A percentile compares a stretch with the other conserved stretches of the same genome.
phyloP scores from a whole-genome alignment of 2,329 filamentous ascomycete genomes.

The Delphinella strobiligena region DNA sequence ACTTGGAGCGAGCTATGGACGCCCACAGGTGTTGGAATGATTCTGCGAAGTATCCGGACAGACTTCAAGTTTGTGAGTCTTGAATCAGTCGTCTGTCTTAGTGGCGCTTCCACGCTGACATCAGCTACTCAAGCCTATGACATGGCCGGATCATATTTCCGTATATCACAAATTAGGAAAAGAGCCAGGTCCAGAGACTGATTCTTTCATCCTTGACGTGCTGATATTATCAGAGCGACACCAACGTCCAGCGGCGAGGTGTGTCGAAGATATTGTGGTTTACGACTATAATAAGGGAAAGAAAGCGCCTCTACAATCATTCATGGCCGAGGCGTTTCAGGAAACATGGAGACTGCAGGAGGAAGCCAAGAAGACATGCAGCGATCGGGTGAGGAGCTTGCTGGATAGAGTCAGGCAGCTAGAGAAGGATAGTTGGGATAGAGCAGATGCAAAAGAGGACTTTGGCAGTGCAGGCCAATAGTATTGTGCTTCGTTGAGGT shows the following conservation, averaged over 20 bases:
- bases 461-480: slow-evolving; percentile 6
- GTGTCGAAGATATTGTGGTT: slow-evolving; percentile 64
- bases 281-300: slow-evolving; percentile 57
- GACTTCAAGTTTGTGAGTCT: slow-evolving; percentile 75
- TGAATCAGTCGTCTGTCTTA: not conserved
- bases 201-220: slow-evolving; percentile 49
- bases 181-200: slow-evolving; percentile 36
- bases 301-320: slow-evolving; percentile 47
- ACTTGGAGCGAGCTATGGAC: slow-evolving; percentile 61
- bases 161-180: slow-evolving; percentile 66
- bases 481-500: no score
- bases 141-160: slow-evolving; percentile 68
- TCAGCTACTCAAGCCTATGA: slow-evolving; percentile 52
- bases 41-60: slow-evolving; percentile 66
- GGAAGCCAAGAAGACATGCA: slow-evolving; percentile 41
- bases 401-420: slow-evolving; percentile 47
- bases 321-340: slow-evolving; percentile 49
- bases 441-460: slow-evolving; percentile 53
- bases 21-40: slow-evolving; percentile 56
- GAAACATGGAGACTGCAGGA: slow-evolving; percentile 51
- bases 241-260: slow-evolving; percentile 59
- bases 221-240: slow-evolving; percentile 64
- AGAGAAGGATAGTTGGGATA: slow-evolving; percentile 65
- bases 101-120: not conserved
- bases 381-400: slow-evolving; percentile 43